Evolutionary conservation across 2,329 filamentous ascomycete genomes (phyloP).

Genomic region (Aspergillus sp.): DNA sequence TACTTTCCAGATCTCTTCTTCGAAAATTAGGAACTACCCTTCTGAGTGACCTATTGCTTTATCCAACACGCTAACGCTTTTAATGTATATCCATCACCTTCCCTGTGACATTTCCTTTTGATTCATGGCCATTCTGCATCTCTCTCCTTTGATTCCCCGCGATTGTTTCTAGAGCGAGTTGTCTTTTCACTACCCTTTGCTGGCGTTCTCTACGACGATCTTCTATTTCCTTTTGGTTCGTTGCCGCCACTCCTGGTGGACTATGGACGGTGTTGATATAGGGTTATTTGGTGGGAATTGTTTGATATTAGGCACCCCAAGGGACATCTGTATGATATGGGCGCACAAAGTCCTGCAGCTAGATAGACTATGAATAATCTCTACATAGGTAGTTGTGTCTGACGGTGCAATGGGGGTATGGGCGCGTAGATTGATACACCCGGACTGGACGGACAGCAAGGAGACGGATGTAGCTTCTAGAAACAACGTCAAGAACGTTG

Average conservation of each 20-base stretch:
- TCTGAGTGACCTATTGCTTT: background rate
- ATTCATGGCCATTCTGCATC: background rate
- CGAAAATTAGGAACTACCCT: background rate
- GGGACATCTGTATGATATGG: slow-evolving; percentile 14
- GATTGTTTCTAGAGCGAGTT: background rate
- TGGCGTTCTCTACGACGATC: slow-evolving; percentile 1
- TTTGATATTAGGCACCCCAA: slow-evolving; percentile 9
- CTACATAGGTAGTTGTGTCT: too few species aligned
- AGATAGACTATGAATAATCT: slow-evolving; percentile 5
- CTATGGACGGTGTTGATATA: background rate
- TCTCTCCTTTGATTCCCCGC: slow-evolving; percentile 1
- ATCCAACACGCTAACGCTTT: background rate
- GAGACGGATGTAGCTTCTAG: background rate
- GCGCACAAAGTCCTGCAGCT: slow-evolving; percentile 6
- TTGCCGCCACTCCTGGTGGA: background rate
- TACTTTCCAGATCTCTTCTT: background rate
- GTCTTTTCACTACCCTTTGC: background rate
- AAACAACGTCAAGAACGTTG: background rate
- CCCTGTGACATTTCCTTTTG: background rate
- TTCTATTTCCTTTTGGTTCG: background rate
- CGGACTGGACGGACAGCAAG: background rate
- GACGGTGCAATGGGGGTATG: background rate
- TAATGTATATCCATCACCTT: background rate
- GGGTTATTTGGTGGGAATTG: background rate
- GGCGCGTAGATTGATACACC: background rate